Evolutionary conservation across 2,329 filamentous ascomycete species (phyloP).

Genomic region (Myrmaecium sp.): DNA sequence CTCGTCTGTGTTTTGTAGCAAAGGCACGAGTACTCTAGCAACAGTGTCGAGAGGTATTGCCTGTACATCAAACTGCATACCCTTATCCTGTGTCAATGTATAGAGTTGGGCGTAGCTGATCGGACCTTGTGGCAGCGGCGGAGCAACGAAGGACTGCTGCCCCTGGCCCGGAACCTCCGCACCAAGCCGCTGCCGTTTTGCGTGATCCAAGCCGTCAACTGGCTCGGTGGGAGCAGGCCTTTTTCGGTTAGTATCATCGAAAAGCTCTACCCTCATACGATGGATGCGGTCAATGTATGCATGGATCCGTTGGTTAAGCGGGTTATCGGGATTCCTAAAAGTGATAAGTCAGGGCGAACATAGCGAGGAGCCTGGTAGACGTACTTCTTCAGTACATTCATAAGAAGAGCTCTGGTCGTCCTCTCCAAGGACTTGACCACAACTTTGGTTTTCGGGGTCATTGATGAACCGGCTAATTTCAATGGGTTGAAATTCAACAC

Average conservation of each 20-base stretch:
- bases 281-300: constrained; percentile 72
- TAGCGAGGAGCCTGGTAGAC: constrained; percentile 8
- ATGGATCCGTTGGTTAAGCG: constrained; percentile 61
- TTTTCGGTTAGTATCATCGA: constrained; percentile 67
- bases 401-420: constrained; percentile 67
- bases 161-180: constrained; percentile 25
- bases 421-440: constrained; percentile 89
- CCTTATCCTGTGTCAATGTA: constrained; percentile 62
- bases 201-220: constrained; percentile 51
- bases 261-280: constrained; percentile 58
- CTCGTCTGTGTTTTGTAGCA: constrained; percentile 56
- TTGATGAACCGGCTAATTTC: constrained; percentile 56
- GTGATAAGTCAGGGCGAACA: constrained; percentile 4
- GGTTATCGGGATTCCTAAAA: constrained; percentile 60
- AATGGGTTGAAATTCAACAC: constrained; percentile 86
- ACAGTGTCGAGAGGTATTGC: constrained; percentile 60
- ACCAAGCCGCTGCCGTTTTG: constrained; percentile 66
- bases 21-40: constrained; percentile 63
- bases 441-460: constrained; percentile 66
- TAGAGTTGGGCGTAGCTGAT: constrained; percentile 72
- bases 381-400: constrained; percentile 67
- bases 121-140: constrained; percentile 56
- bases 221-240: constrained; percentile 55
- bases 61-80: constrained; percentile 67
- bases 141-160: constrained; percentile 37